phyloP scores from a whole-genome alignment of 352 stramenopile genomes.

The Globisporangium nodosum region DNA sequence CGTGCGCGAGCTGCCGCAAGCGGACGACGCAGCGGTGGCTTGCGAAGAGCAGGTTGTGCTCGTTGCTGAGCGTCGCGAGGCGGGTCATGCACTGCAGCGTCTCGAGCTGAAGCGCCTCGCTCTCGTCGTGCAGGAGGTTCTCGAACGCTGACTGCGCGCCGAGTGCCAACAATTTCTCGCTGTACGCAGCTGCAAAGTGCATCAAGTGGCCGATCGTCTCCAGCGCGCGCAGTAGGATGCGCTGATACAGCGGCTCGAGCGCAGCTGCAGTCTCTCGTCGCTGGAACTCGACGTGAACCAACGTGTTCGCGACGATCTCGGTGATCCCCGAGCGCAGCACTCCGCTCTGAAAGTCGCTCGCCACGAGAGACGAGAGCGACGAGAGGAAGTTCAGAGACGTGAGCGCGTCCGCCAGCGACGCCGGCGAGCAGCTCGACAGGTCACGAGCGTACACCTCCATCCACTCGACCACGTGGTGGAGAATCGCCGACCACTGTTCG shows the following conservation, averaged over 20 bases:
- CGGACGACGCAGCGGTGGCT: slow-evolving; percentile 20
- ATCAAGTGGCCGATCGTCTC: slow-evolving; percentile 42
- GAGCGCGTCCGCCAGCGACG: slow-evolving; percentile 36
- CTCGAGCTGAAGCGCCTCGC: slow-evolving; percentile 28
- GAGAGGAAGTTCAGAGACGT: slow-evolving; percentile 37
- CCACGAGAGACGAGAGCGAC: slow-evolving; percentile 15
- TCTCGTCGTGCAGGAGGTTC: slow-evolving; percentile 40
- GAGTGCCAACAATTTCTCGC: slow-evolving; percentile 28
- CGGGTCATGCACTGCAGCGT: slow-evolving; percentile 25
- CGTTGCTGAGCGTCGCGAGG: slow-evolving; percentile 20
- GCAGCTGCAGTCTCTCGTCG: slow-evolving; percentile 4
- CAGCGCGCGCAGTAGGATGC: slow-evolving; percentile 31
- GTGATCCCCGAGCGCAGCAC: slow-evolving; percentile 37
- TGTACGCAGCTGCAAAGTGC: slow-evolving; percentile 28
- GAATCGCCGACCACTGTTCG: slow-evolving; percentile 36
- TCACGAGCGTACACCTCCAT: slow-evolving; percentile 66
- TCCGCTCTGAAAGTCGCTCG: slow-evolving; percentile 21
- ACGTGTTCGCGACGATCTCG: slow-evolving; percentile 33
- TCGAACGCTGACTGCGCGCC: slow-evolving; percentile 33
- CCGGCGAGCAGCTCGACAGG: slow-evolving; percentile 20
- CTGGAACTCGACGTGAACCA: slow-evolving; percentile 21
- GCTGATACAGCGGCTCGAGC: slow-evolving; percentile 8
- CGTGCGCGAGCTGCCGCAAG: slow-evolving; percentile 15
- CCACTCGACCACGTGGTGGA: slow-evolving; percentile 60
- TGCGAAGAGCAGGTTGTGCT: slow-evolving; percentile 19